phyloP scores from a whole-genome alignment of 2,329 filamentous ascomycete genomes.

The Phyllosticta citribraziliensis region DNA sequence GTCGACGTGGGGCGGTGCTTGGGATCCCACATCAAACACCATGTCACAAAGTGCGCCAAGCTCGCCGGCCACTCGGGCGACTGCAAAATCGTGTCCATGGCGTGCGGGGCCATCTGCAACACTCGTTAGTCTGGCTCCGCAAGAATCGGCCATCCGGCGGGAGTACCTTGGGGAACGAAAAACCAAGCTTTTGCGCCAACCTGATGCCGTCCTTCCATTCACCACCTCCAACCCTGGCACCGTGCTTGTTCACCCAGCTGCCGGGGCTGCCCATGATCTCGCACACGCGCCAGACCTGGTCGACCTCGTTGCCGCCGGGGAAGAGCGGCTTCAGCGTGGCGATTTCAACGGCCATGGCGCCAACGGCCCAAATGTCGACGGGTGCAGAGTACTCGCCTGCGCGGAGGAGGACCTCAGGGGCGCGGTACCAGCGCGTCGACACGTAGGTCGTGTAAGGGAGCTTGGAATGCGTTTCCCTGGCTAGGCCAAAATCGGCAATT shows the following conservation, averaged over 20 bases:
- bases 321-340: conserved; percentile 94
- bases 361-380: conserved; percentile 97
- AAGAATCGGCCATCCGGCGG: neutral
- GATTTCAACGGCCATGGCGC: conserved; percentile 97
- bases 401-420: conserved; percentile 84
- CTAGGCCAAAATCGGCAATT: conserved; percentile 95
- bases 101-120: conserved; percentile 81
- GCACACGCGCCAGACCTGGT: conserved; percentile 97
- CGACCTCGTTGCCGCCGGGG: conserved; percentile 94
- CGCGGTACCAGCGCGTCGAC: conserved; percentile 90
- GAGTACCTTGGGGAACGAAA: conserved; percentile 79
- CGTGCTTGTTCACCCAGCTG: conserved; percentile 93
- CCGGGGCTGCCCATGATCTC: conserved; percentile 99
- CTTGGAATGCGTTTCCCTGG: conserved; percentile 94
- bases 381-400: conserved; percentile 96
- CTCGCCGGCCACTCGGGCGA: conserved; percentile 84
- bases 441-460: conserved; percentile 97
- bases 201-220: conserved; percentile 95
- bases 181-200: conserved; percentile 89
- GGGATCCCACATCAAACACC: conserved; percentile 98
- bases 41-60: conserved; percentile 87
- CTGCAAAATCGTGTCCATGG: conserved; percentile 89
- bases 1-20: conserved; percentile 82
- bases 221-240: conserved; percentile 77
- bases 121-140: neutral